Conservation (phyloP, 768 basidiomycete species). For the Arthromyces matolae region DNA sequence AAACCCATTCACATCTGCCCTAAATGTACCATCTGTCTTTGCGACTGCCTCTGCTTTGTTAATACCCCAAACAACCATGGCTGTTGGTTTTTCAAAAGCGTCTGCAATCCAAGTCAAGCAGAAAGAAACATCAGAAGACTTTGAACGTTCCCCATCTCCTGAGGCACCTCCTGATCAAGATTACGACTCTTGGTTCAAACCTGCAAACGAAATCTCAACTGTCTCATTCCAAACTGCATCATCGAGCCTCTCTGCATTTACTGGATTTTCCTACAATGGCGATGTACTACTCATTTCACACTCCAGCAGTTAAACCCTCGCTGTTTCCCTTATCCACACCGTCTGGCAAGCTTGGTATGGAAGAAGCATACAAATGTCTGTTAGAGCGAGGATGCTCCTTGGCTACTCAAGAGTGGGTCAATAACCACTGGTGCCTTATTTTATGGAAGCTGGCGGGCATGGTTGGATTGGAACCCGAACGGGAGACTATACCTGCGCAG, state of each 20-base stretch:
- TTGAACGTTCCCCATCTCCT: constrained; percentile 36
- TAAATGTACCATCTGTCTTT: constrained; percentile 7
- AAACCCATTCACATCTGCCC: constrained; percentile 35
- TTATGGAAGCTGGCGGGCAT: constrained; percentile 95
- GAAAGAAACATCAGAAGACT: constrained; percentile 11
- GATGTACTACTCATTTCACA: constrained; percentile 56
- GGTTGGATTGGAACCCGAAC: constrained; percentile 67
- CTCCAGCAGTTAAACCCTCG: constrained; percentile 28
- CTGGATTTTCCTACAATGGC: constrained; percentile 45
- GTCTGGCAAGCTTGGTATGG: constrained; percentile 38
- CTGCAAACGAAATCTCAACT: constrained; percentile 24
- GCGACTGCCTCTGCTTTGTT: constrained; percentile 16
- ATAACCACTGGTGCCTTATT: constrained; percentile 87
- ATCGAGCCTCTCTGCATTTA: constrained; percentile 10
- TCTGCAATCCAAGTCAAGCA: constrained; percentile 15
- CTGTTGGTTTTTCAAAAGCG: constrained; percentile 27
- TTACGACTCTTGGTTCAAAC: constrained; percentile 49
- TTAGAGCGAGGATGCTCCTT: constrained; percentile 57
- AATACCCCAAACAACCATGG: neutral
- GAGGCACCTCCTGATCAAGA: constrained; percentile 37
- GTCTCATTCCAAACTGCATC: constrained; percentile 38
- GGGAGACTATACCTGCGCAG: constrained; percentile 39
- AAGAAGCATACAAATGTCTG: constrained; percentile 54
- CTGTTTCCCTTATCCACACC: constrained; percentile 16
- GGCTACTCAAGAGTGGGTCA: constrained; percentile 77